These are phyloP conservation scores for Jacaranda mimosifolia DNA, from an alignment of 257 asterid genomes.

Conservation along the genomic window DNA sequence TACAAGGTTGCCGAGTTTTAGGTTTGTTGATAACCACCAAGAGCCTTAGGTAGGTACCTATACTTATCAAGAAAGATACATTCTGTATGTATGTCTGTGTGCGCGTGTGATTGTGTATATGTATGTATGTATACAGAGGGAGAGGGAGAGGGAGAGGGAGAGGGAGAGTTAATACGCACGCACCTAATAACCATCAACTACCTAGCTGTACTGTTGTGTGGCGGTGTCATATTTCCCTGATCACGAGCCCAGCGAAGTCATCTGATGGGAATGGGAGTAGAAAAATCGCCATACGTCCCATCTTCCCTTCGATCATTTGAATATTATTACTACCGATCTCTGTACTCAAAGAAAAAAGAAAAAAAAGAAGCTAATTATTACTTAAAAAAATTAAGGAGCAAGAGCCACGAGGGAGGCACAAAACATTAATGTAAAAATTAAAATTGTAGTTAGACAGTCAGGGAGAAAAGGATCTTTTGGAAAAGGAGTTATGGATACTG, in stretches of 20 bases:
- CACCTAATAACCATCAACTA: constrained; percentile 40
- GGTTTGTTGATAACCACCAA: not conserved
- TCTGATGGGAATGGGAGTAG: not conserved
- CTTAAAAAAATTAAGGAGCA: too few species aligned
- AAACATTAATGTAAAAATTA: not conserved
- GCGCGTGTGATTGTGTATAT: not conserved
- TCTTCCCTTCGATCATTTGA: too few species aligned
- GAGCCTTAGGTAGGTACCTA: constrained; percentile 10
- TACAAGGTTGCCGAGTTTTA: not conserved
- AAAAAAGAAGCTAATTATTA: too few species aligned
- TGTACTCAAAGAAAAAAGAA: too few species aligned
- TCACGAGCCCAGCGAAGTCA: not conserved
- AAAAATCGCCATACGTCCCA: too few species aligned
- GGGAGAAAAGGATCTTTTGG: not conserved
- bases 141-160: not conserved
- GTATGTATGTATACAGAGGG: not conserved
- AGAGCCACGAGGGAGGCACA: too few species aligned
- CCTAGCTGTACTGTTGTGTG: constrained; percentile 1
- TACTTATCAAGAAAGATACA: not conserved
- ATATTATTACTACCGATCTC: too few species aligned
- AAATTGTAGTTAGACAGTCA: not conserved
- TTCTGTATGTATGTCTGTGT: not conserved
- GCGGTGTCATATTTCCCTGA: not conserved
- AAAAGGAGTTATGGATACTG: not conserved
- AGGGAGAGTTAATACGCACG: not conserved